These are phyloP conservation scores for Fusarium sp. DNA, from an alignment of 2,329 filamentous ascomycete genomes.

Conservation along the genomic window DNA sequence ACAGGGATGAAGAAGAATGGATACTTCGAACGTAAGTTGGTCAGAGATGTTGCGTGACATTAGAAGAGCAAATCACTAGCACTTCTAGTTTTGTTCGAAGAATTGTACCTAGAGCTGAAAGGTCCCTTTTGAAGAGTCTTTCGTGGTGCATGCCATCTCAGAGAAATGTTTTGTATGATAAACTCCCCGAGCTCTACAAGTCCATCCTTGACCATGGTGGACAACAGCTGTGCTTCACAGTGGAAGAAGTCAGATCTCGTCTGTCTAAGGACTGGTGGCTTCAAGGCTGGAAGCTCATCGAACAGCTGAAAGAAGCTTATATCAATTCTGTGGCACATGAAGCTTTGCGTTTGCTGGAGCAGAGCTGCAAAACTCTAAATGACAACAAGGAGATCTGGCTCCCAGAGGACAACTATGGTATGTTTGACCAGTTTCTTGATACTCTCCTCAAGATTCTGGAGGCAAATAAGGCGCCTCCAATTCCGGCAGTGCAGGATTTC, in stretches of 20 bases:
- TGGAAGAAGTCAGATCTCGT: background rate
- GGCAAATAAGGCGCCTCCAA: background rate
- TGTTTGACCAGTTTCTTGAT: background rate
- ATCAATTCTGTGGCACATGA: background rate
- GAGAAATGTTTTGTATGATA: background rate
- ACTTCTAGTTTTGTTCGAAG: background rate
- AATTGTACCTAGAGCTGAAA: background rate
- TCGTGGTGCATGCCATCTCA: background rate
- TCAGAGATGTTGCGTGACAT: background rate
- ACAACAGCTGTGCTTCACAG: background rate
- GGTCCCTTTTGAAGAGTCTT: background rate
- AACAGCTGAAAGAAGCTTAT: background rate
- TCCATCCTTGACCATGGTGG: background rate
- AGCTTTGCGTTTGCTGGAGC: background rate
- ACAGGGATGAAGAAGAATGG: background rate
- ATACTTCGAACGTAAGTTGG: background rate
- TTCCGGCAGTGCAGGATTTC: background rate
- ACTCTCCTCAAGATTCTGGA: background rate
- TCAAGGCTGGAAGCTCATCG: too few relatives aligned
- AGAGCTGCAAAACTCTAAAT: background rate
- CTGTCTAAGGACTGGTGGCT: background rate
- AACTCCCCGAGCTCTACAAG: background rate
- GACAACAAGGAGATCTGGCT: background rate
- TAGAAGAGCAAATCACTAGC: background rate
- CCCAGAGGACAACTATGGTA: background rate